These are phyloP conservation scores for Blastobotrys arbuscula DNA, from an alignment of 1,139 yeast genomes.

Conservation along the genomic window DNA sequence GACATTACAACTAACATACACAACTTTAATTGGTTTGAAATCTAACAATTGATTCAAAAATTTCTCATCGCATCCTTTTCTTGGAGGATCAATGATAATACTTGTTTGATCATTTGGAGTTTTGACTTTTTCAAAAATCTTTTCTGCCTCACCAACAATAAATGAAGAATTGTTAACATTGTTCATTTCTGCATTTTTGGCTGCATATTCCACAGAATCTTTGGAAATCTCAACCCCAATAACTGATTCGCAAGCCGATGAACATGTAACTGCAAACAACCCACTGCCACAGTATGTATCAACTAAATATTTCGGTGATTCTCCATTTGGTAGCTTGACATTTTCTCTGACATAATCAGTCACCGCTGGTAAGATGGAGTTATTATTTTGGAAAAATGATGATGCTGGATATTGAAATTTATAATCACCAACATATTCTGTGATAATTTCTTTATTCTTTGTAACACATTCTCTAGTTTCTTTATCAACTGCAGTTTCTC, in stretches of 20 bases:
- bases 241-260: slow-evolving; percentile 70
- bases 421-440: slow-evolving; percentile 65
- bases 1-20: slow-evolving; percentile 82
- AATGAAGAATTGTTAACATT: slow-evolving; percentile 72
- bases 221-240: slow-evolving; percentile 94
- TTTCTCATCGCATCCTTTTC: slow-evolving; percentile 91
- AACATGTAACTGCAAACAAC: slow-evolving; percentile 80
- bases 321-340: slow-evolving; percentile 42
- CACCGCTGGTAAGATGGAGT: slow-evolving; percentile 78
- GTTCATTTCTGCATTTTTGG: slow-evolving; percentile 70
- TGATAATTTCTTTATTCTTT: slow-evolving; percentile 69
- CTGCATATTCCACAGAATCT: slow-evolving; percentile 85
- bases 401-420: slow-evolving; percentile 87
- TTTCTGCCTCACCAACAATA: slow-evolving; percentile 88
- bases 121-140: slow-evolving; percentile 72
- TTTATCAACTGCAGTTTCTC: slow-evolving; percentile 54
- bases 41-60: slow-evolving; percentile 79
- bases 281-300: slow-evolving; percentile 99
- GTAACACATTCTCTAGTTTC: slow-evolving; percentile 47
- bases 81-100: slow-evolving; percentile 91
- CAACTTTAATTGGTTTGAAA: slow-evolving; percentile 78
- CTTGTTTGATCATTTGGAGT: slow-evolving; percentile 72
- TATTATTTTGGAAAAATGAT: slow-evolving; percentile 93
- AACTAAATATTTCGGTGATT: slow-evolving; percentile 58
- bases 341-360: slow-evolving; percentile 75